Percentiles rank a stretch among this genome's conserved stretches.
These are phyloP conservation scores for Acidiella bohemica DNA, from an alignment of 495 filamentous ascomycete genomes.

Conservation along the genomic window DNA sequence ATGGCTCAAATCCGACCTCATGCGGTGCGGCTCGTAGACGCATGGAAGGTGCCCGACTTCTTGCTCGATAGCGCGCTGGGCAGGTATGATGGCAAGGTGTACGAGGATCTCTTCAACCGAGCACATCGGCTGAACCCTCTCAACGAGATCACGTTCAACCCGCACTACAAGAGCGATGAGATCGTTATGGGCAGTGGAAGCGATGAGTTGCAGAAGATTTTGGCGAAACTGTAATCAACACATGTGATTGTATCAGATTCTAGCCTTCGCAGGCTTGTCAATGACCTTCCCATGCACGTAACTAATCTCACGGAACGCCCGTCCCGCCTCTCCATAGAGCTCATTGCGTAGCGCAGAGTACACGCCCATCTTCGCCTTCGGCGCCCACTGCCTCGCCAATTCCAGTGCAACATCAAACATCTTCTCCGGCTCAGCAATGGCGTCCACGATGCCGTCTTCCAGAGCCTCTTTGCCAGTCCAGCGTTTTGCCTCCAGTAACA, in stretches of 20 bases:
- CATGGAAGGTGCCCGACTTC: conserved; percentile 38
- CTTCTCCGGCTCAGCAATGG: conserved; percentile 32
- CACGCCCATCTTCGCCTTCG: conserved; percentile 39
- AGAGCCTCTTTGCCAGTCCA: conserved; percentile 39
- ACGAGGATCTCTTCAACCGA: conserved; percentile 36
- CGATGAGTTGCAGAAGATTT: conserved; percentile 19
- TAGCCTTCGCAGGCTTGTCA: conserved; percentile 26
- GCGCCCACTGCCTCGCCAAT: conserved; percentile 30
- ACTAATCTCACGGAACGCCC: conserved; percentile 36
- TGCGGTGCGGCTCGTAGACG: conserved; percentile 36
- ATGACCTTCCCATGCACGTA: conserved; percentile 35
- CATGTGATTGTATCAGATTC: conserved; percentile 17
- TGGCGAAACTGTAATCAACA: conserved; percentile 24
- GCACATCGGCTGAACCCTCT: conserved; percentile 37
- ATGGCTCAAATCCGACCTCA: conserved; percentile 36
- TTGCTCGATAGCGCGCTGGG: conserved; percentile 37
- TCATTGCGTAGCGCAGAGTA: conserved; percentile 37
- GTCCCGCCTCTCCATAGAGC: conserved; percentile 37
- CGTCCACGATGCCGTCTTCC: conserved; percentile 38
- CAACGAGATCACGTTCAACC: conserved; percentile 36
- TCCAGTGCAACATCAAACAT: conserved; percentile 36
- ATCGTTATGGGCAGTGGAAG: conserved; percentile 33
- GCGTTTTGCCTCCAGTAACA: conserved; percentile 38
- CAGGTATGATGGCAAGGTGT: conserved; percentile 36
- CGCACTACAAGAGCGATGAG: conserved; percentile 37